Evolutionary conservation across 169 alveolate genomes (phyloP).

Genomic region (Plasmodium knowlesi): DNA sequence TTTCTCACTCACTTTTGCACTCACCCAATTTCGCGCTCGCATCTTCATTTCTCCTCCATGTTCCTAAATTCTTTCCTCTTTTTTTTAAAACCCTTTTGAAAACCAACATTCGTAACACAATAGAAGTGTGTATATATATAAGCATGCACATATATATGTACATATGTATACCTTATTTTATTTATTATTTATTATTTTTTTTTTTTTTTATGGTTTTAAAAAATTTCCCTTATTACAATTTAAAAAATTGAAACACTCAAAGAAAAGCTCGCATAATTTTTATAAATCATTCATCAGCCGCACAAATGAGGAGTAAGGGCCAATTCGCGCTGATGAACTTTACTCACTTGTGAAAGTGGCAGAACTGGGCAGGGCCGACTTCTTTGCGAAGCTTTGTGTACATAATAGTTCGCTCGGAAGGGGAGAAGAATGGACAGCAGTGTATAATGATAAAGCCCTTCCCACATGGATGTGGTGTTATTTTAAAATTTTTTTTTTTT

Average conservation of each 20-base stretch:
- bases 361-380: background rate
- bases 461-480: background rate
- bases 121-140: constrained; percentile 18
- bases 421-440: background rate
- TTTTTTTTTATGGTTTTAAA: constrained; percentile 36
- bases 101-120: constrained; percentile 22
- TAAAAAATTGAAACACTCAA: constrained; percentile 27
- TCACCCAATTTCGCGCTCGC: background rate
- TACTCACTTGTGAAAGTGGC: background rate
- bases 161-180: constrained; percentile 1
- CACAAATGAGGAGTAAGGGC: background rate
- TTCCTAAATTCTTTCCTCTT: background rate
- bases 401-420: background rate
- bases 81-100: constrained; percentile 42
- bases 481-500: background rate
- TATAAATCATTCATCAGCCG: background rate
- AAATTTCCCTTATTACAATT: constrained; percentile 31
- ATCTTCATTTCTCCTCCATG: background rate
- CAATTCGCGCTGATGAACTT: background rate
- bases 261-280: constrained; percentile 8
- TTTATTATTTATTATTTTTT: constrained; percentile 4
- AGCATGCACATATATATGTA: constrained; percentile 6
- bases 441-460: background rate
- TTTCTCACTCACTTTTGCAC: background rate
- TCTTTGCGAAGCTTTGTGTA: background rate